Evolutionary conservation across 768 basidiomycete genomes (phyloP), one percentile per base, ranked within the genome.

Genomic region (Crassisporium funariophilum): DNA sequence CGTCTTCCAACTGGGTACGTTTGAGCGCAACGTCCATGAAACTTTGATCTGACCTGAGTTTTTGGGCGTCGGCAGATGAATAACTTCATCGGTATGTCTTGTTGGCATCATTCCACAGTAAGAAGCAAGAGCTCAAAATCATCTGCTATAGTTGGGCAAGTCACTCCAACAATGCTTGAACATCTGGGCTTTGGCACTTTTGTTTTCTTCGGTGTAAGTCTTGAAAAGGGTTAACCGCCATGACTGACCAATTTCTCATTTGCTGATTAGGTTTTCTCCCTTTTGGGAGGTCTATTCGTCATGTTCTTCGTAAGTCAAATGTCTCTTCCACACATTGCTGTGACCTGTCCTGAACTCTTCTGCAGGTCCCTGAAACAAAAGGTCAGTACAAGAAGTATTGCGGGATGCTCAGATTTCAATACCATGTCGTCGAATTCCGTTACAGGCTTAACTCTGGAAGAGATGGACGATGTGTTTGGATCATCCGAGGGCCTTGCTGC

Each of bases 381-480:
- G 83, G 83, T 55, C 62, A 69, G 41, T 63, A 69, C 16, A 15
- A 11, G 12, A 13, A 13, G 4, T 3, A 16, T 27, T 20, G 29
- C n/a, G n/a, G 13, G 13, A n/a, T 42, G 24, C 23, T 21, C n/a
- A 8, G 19, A 36, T 38, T 12, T n/a, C 13, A 23, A 44, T 20
- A 44, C 17, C 53, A 17, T 34, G 22, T 17, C 21, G 27, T 42
- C 20, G 20, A 20, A 7, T 31, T 34, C 19, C 10, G 8, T 24
- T 40, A 4, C 46, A 72, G 69, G 81, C 23, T 71, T 86, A 3
- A 78, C 81, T 2, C 71, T 90, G 36, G 88, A 91, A 59, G 86
- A 91, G 63, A 86, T 90, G 80, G 88, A 91, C 63, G 78, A 79
- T 21, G 78, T 86, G 15, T 91, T 91, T 62, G 83, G 84, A 23